A percentile compares a stretch with the other conserved stretches of the same genome.
Conservation (phyloP, 1,139 yeast genomes). For the Saccharomyces hybrid region DNA sequence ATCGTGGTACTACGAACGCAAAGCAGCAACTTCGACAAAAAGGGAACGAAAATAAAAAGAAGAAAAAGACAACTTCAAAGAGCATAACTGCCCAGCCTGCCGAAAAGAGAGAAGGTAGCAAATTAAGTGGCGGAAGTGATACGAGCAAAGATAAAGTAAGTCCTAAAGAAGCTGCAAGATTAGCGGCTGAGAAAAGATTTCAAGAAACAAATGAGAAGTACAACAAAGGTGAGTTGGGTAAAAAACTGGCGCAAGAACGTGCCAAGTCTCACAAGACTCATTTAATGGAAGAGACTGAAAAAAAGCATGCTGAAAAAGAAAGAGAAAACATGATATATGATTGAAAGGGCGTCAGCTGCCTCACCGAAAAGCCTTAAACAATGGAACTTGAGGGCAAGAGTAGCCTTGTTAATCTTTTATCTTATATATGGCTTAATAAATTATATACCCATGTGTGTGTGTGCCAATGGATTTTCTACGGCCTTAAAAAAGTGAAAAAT, state of each 20-base stretch:
- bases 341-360: background rate
- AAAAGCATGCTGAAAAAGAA: slow-evolving; percentile 8
- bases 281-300: slow-evolving; percentile 16
- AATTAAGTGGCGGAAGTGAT: background rate
- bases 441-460: background rate
- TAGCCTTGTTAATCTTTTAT: too few species aligned
- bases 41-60: slow-evolving; percentile 11
- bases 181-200: slow-evolving; percentile 29
- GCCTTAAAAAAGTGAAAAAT: background rate
- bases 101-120: background rate
- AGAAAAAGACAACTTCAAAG: slow-evolving; percentile 3
- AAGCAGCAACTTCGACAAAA: background rate
- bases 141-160: slow-evolving; percentile 11
- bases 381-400: too few species aligned
- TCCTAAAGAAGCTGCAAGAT: slow-evolving; percentile 28
- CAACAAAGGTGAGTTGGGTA: slow-evolving; percentile 25
- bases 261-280: slow-evolving; percentile 19
- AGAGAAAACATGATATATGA: background rate
- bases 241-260: slow-evolving; percentile 26
- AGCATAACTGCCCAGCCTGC: slow-evolving; percentile 3
- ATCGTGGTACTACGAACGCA: slow-evolving; percentile 1
- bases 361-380: too few species aligned
- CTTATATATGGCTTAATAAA: background rate
- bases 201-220: slow-evolving; percentile 19
- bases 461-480: background rate